Evolutionary conservation across 1,139 yeast species (phyloP), one percentile per base, ranked within the genome.

Genomic region (Chernovozyma aurita): DNA sequence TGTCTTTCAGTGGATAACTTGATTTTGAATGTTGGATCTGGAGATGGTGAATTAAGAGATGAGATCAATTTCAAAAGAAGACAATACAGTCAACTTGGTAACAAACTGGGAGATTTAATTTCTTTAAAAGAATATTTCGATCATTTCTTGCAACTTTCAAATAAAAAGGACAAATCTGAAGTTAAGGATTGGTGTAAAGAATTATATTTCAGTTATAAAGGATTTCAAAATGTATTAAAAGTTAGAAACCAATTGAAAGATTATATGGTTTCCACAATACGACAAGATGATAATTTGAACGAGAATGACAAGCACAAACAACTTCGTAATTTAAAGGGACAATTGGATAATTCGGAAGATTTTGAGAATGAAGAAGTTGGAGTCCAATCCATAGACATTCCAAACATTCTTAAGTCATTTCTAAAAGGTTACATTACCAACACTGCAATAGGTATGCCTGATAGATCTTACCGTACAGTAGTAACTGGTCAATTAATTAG

Each of bases 371-470:
- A 52, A 11, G 48, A 45, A 0, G 53, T 55, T 8, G 46, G 43
- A 3, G 49, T 45, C 1, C 39, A 33, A 17, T 34, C 29, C 8
- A 30, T 50, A 4, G 81, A 81, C 44, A 72, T 82, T 30, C 76
- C 83, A 12, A 57, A 65, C 2, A 69, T 92, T 4, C 63, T 92
- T 37, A 85, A 85, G 53, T 73, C 88, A 7, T 94, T 94, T 57
- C 62, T 94, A 31, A 70, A 74, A 33, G 98, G 99, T 0, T 92
- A 74, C 50, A 73, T 86, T 22, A 73, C 82, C 39, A 90, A 92
- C 55, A 82, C 95, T 0, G 98, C 98, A 0, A 78, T 92, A 15
- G 95, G 97, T 5, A 78, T 86, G 79, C 96, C 98, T 0, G 98
- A 94, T 56, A 73, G 97, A 49, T 84, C 95, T 3, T 94, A 83